Evolutionary conservation across 1,139 yeast species (phyloP).

Genomic region (Sugiyamaella sp.): DNA sequence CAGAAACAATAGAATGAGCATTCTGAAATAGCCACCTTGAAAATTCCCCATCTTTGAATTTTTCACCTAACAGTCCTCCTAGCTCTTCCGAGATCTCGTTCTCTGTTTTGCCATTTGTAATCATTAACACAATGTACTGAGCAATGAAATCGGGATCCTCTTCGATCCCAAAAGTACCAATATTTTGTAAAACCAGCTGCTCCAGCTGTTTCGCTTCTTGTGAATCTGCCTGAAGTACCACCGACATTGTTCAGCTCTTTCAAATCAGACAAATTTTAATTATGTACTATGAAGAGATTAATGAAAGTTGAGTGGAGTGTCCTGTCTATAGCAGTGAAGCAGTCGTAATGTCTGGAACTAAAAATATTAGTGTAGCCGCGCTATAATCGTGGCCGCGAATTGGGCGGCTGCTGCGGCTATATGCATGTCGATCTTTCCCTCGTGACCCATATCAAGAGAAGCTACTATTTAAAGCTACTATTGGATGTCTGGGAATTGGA

Average conservation of each 20-base stretch:
- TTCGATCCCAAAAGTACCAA: conserved; percentile 29
- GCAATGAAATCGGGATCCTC: conserved; percentile 82
- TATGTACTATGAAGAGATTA: not conserved
- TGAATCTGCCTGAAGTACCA: conserved; percentile 25
- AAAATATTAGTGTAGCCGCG: conserved; percentile 1
- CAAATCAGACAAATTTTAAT: not conserved
- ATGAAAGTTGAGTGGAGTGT: not conserved
- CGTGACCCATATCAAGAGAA: too few species aligned
- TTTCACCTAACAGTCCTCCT: conserved; percentile 64
- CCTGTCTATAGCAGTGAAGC: too few species aligned
- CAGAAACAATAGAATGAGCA: conserved; percentile 27
- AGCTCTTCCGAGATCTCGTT: conserved; percentile 68
- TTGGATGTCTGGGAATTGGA: too few species aligned
- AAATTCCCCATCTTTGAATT: conserved; percentile 52
- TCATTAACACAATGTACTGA: conserved; percentile 73
- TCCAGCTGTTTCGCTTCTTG: conserved; percentile 30
- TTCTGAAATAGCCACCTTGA: conserved; percentile 60
- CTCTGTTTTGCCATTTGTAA: conserved; percentile 69
- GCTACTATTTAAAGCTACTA: too few species aligned
- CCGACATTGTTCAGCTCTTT: conserved; percentile 7
- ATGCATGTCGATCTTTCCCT: too few species aligned
- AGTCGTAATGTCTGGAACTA: not conserved
- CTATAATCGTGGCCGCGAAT: not conserved
- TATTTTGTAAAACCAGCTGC: conserved; percentile 23
- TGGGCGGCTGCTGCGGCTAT: too few species aligned